Evolutionary conservation across 2,329 filamentous ascomycete genomes (phyloP).

Genomic region (Colletotrichum ledebouriae): DNA sequence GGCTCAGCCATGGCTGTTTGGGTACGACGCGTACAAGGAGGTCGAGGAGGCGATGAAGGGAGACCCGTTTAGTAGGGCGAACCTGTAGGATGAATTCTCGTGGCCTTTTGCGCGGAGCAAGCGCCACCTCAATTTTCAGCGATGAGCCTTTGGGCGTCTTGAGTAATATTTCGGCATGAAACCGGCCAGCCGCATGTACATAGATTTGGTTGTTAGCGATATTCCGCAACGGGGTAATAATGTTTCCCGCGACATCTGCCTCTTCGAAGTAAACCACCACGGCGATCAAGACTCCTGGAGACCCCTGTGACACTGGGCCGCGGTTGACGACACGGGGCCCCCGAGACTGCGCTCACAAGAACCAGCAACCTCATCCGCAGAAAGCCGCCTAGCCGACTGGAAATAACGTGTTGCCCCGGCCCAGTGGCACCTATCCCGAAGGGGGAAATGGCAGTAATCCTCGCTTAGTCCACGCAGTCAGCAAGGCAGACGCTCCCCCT

Average conservation of each 20-base stretch:
- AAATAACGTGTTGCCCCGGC: not conserved
- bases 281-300: not conserved
- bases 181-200: not conserved
- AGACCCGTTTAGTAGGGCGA: slow-evolving; percentile 22
- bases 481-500: not conserved
- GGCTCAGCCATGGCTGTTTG: slow-evolving; percentile 74
- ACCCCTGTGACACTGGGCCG: no score
- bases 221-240: no score
- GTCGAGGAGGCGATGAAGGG: slow-evolving; percentile 33
- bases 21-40: slow-evolving; percentile 66
- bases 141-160: not conserved
- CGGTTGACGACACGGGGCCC: no score
- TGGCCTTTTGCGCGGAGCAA: not conserved
- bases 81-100: not conserved
- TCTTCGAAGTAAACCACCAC: no score
- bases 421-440: not conserved
- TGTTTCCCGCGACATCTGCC: no score
- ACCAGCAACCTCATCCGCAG: no score
- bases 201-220: not conserved
- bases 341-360: no score
- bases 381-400: not conserved
- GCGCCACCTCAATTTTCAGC: not conserved
- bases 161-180: not conserved
- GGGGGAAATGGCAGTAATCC: slow-evolving; percentile 7
- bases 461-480: not conserved